These are phyloP conservation scores for Diaporthe longicolla DNA, from an alignment of 2,329 filamentous ascomycete species.

Conservation along the genomic window DNA sequence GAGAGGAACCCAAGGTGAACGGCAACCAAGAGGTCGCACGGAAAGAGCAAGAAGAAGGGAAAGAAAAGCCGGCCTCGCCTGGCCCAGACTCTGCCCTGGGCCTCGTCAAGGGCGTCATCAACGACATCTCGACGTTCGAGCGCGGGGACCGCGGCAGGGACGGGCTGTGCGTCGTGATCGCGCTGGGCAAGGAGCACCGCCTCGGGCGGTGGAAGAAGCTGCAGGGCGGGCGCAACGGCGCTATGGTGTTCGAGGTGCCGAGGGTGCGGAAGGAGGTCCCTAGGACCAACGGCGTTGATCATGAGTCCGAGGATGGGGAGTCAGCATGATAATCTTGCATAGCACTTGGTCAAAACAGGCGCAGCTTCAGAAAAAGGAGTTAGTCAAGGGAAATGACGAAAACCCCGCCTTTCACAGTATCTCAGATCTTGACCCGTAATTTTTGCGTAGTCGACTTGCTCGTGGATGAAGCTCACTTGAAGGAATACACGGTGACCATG, in stretches of 20 bases:
- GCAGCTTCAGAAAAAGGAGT: conserved; percentile 1
- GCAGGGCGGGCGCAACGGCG: conserved; percentile 80
- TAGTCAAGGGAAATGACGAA: conserved; percentile 7
- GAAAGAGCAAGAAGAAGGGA: conserved; percentile 2
- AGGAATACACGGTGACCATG: not conserved
- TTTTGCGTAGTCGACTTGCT: not conserved
- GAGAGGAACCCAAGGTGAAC: conserved; percentile 18
- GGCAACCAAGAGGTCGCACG: conserved; percentile 13
- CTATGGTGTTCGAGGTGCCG: conserved; percentile 88
- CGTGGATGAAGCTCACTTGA: not conserved
- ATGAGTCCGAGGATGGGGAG: conserved; percentile 43
- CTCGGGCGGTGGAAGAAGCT: conserved; percentile 84
- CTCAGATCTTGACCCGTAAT: not conserved
- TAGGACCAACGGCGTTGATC: conserved; percentile 52
- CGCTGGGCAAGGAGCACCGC: conserved; percentile 87
- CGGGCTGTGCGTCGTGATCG: conserved; percentile 88
- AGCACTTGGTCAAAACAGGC: conserved; percentile 13
- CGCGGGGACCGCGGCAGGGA: conserved; percentile 81
- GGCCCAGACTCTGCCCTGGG: conserved; percentile 41
- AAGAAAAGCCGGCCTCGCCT: conserved; percentile 40
- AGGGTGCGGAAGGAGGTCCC: conserved; percentile 52
- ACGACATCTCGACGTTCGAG: conserved; percentile 90
- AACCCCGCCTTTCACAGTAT: conserved; percentile 6
- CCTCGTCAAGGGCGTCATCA: conserved; percentile 81
- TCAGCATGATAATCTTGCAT: conserved; percentile 33